A percentile compares a stretch with the other conserved stretches of the same genome.
Conservation (phyloP, 208 protist species). For the Wallacemonas collosoma region DNA sequence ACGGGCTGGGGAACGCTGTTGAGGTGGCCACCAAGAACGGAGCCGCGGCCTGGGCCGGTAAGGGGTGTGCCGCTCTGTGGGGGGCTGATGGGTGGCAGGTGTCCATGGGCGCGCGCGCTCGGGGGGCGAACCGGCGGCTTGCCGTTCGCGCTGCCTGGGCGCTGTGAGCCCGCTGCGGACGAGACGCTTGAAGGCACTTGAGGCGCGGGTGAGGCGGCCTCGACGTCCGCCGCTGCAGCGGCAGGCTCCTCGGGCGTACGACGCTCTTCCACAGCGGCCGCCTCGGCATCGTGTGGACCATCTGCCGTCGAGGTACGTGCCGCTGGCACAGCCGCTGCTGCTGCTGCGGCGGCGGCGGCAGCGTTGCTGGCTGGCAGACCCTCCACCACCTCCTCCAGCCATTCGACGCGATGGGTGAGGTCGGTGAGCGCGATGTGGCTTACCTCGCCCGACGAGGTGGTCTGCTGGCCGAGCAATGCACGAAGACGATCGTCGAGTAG, state of each 20-base stretch:
- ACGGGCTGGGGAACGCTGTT: conserved; percentile 41
- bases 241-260: background rate
- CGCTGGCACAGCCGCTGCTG: background rate
- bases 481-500: conserved; percentile 57
- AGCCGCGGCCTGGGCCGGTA: conserved; percentile 5
- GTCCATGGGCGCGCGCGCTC: background rate
- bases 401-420: conserved; percentile 42
- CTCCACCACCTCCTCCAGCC: conserved; percentile 56
- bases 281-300: too few relatives aligned
- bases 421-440: conserved; percentile 35
- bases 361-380: conserved; percentile 19
- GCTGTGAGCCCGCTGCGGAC: background rate
- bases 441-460: conserved; percentile 15
- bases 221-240: background rate
- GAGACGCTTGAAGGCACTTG: background rate
- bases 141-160: conserved; percentile 5
- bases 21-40: background rate
- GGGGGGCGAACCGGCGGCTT: conserved; percentile 1
- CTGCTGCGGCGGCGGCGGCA: background rate
- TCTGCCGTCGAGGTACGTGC: too few relatives aligned
- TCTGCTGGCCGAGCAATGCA: conserved; percentile 32
- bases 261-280: too few relatives aligned
- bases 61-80: conserved; percentile 16
- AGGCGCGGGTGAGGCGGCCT: conserved; percentile 5
- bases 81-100: conserved; percentile 27